Conservation (phyloP, 2,329 filamentous ascomycete genomes). For the Pleurostoma richardsiae region DNA sequence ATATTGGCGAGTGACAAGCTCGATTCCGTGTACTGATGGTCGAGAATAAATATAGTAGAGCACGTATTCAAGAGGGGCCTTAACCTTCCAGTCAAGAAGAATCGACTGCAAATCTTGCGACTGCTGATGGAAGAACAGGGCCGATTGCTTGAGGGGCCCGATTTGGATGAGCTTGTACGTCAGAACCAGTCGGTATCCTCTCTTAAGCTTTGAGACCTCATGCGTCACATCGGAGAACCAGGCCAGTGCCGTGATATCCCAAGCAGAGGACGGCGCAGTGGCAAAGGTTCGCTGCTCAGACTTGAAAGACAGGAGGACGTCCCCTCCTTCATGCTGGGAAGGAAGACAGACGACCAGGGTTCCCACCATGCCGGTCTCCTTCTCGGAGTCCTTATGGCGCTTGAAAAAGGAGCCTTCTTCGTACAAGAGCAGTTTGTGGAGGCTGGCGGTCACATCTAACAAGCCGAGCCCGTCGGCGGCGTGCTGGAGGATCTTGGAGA, state of each 20-base stretch:
- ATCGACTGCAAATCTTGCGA: conserved; percentile 4
- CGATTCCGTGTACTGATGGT: conserved; percentile 15
- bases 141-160: conserved; percentile 5
- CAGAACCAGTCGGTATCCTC: conserved; percentile 38
- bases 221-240: conserved; percentile 45
- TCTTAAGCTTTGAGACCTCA: conserved; percentile 34
- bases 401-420: conserved; percentile 41
- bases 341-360: conserved; percentile 40
- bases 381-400: conserved; percentile 37
- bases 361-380: conserved; percentile 37
- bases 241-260: conserved; percentile 21
- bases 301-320: conserved; percentile 29
- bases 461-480: conserved; percentile 21
- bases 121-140: conserved; percentile 9
- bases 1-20: conserved; percentile 13
- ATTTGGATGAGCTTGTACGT: conserved; percentile 41
- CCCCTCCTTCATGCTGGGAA: conserved; percentile 36
- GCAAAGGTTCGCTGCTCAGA: conserved; percentile 20
- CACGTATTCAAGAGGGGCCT: background rate
- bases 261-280: conserved; percentile 21
- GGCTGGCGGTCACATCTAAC: conserved; percentile 18
- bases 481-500: conserved; percentile 16
- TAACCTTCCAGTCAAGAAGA: conserved; percentile 8
- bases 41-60: conserved; percentile 13
- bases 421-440: conserved; percentile 39